Percentiles rank a stretch among this genome's conserved stretches.
Evolutionary conservation across 2,329 filamentous ascomycete genomes (phyloP).

Genomic region (Aureobasidium sp.): DNA sequence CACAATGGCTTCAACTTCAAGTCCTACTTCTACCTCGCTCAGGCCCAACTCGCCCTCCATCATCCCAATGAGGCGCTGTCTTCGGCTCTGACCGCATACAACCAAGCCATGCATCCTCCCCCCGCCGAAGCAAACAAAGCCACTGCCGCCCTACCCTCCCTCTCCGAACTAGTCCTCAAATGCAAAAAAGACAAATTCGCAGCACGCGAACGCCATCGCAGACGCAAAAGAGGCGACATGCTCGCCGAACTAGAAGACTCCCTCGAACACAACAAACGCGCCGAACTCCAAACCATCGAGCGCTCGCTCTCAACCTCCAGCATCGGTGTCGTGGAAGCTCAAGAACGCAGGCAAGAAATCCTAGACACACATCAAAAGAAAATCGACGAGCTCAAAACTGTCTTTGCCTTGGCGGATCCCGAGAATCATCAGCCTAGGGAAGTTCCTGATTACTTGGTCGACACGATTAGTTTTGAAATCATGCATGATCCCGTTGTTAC

Average conservation of each 20-base stretch:
- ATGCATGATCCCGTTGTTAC: conserved; percentile 58
- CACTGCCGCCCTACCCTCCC: conserved; percentile 25
- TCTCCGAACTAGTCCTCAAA: conserved; percentile 65
- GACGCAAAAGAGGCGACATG: conserved; percentile 49
- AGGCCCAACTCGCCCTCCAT: conserved; percentile 69
- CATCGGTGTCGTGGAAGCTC: conserved; percentile 37
- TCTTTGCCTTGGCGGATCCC: conserved; percentile 42
- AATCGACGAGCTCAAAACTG: conserved; percentile 35
- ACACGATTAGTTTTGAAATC: conserved; percentile 66
- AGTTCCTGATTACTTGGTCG: conserved; percentile 68
- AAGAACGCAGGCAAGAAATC: conserved; percentile 42
- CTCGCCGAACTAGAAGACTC: conserved; percentile 51
- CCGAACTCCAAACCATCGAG: conserved; percentile 30
- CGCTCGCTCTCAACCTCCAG: conserved; percentile 26
- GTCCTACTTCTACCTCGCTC: conserved; percentile 70
- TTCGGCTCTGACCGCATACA: conserved; percentile 64
- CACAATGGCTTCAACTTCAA: conserved; percentile 54
- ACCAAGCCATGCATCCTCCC: conserved; percentile 39
- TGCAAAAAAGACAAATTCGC: conserved; percentile 88
- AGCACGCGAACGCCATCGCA: conserved; percentile 55
- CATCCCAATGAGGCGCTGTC: conserved; percentile 65
- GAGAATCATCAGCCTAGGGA: conserved; percentile 40
- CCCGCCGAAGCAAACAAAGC: conserved; percentile 46
- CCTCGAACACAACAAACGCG: conserved; percentile 42
- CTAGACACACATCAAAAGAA: conserved; percentile 32